These are phyloP conservation scores for Rhododendron williamsianum DNA, from an alignment of 148 eudicot species.

Conservation along the genomic window DNA sequence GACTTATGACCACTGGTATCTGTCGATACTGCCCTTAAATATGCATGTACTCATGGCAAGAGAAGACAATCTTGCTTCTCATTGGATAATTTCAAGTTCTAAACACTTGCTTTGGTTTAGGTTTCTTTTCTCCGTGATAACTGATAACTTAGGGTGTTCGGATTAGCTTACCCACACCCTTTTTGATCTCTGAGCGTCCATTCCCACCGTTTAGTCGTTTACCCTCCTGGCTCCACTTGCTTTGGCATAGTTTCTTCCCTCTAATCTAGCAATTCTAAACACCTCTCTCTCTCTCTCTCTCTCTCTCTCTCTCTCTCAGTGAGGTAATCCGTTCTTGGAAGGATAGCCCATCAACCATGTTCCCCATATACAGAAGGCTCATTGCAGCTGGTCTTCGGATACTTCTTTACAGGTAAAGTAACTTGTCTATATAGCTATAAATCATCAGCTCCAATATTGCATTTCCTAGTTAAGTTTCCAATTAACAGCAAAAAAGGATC, in stretches of 20 bases:
- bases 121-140: background rate
- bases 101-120: background rate
- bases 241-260: background rate
- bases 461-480: background rate
- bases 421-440: background rate
- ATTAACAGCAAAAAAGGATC: background rate
- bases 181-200: background rate
- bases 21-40: too few species aligned
- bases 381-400: constrained; percentile 26
- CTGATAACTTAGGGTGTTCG: background rate
- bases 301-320: constrained; percentile 14
- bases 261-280: background rate
- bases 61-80: background rate
- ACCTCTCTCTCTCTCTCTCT: background rate
- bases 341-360: constrained; percentile 40
- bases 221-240: background rate
- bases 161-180: background rate
- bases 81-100: background rate
- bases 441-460: background rate
- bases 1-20: too few species aligned
- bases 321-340: constrained; percentile 22
- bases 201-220: background rate
- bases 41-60: background rate
- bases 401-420: constrained; percentile 30
- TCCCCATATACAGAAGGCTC: constrained; percentile 33